These are phyloP conservation scores for Eudorina sp. DNA, from an alignment of 139 green algal species.

Conservation along the genomic window DNA sequence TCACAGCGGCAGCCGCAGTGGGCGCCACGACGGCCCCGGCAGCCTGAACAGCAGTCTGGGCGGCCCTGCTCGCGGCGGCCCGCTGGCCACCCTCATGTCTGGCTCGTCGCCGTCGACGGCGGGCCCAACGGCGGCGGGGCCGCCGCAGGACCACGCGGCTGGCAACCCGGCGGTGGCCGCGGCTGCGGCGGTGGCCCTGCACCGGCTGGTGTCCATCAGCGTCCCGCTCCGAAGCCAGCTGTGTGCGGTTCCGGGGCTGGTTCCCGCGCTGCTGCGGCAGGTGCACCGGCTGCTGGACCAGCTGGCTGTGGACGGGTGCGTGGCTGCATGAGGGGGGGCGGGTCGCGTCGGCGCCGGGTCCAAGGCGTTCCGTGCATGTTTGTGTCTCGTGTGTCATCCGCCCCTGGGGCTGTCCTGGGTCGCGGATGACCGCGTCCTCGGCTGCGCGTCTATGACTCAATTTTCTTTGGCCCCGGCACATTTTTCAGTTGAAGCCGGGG, in stretches of 20 bases:
- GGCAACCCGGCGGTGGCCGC: constrained; percentile 9
- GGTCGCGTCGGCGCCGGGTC: too few species aligned
- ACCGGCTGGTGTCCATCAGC: not conserved
- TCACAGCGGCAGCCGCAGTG: constrained; percentile 1
- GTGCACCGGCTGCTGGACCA: constrained; percentile 32
- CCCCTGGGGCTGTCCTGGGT: too few species aligned
- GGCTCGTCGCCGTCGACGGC: not conserved
- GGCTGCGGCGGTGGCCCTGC: constrained; percentile 34
- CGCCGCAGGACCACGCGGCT: not conserved
- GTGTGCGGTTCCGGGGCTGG: constrained; percentile 5
- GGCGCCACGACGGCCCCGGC: not conserved
- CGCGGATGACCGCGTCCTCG: too few species aligned
- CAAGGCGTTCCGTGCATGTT: too few species aligned
- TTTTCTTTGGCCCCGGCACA: too few species aligned
- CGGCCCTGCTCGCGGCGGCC: not conserved
- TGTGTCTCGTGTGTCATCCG: too few species aligned
- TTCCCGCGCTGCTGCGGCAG: constrained; percentile 11
- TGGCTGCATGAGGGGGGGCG: not conserved
- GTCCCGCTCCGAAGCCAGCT: not conserved
- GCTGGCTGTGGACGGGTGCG: constrained; percentile 27
- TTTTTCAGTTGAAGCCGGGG: too few species aligned
- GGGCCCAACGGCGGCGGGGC: not conserved
- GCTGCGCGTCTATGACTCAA: too few species aligned
- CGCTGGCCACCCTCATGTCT: not conserved
- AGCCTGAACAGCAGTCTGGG: constrained; percentile 28